Evolutionary conservation across 2,329 filamentous ascomycete genomes (phyloP).

Genomic region (Pseudogymnoascus sp.): DNA sequence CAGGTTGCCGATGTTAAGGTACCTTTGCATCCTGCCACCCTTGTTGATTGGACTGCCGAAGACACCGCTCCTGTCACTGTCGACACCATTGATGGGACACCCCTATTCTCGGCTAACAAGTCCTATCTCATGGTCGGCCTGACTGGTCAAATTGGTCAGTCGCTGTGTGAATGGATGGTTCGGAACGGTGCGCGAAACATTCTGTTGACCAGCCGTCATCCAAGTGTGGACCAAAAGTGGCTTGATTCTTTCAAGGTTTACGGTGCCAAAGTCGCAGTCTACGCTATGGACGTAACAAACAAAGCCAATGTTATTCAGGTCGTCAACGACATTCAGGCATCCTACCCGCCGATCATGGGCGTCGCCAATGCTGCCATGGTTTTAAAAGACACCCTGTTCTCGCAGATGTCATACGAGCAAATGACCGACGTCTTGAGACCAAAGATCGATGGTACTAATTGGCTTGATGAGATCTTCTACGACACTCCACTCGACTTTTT

Average conservation of each 20-base stretch:
- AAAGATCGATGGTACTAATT: constrained; percentile 27
- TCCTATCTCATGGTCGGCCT: constrained; percentile 26
- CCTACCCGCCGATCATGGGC: constrained; percentile 30
- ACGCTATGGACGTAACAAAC: constrained; percentile 19
- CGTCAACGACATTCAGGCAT: constrained; percentile 14
- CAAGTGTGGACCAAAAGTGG: constrained; percentile 26
- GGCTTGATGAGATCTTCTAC: constrained; percentile 26
- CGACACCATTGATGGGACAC: constrained; percentile 1
- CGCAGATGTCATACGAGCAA: constrained; percentile 21
- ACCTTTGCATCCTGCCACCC: background rate
- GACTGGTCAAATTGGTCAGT: constrained; percentile 28
- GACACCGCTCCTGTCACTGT: constrained; percentile 11
- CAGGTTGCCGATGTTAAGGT: constrained; percentile 11
- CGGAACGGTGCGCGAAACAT: constrained; percentile 29
- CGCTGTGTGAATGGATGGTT: constrained; percentile 31
- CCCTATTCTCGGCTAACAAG: constrained; percentile 16
- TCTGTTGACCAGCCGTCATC: constrained; percentile 32
- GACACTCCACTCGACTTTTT: constrained; percentile 16
- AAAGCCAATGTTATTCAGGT: constrained; percentile 17
- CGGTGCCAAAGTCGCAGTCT: constrained; percentile 19
- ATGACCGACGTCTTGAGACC: constrained; percentile 21
- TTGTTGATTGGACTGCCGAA: constrained; percentile 12
- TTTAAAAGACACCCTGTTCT: constrained; percentile 30
- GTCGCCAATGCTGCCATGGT: constrained; percentile 39
- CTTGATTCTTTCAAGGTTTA: constrained; percentile 15